Evolutionary conservation across 305 asterid genomes (phyloP).

Genomic region (Salvia sclarea): DNA sequence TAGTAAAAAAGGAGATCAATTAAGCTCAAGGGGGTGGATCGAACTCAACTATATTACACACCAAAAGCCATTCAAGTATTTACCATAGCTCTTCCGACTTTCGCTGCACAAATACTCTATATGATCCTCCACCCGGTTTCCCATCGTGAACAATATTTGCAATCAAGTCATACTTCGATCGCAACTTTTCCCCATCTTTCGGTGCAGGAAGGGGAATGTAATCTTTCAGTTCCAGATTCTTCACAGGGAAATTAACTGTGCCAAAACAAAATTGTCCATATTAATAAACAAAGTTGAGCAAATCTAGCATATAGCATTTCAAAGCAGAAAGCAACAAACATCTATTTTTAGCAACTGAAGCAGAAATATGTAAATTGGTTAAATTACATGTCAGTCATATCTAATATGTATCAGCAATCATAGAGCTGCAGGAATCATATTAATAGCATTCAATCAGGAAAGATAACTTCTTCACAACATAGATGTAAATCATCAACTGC

Average conservation of each 20-base stretch:
- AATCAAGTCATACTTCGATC: slow-evolving; percentile 83
- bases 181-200: slow-evolving; percentile 55
- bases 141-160: slow-evolving; percentile 95
- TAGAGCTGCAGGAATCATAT: background rate
- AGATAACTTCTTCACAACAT: background rate
- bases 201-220: slow-evolving; percentile 86
- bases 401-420: background rate
- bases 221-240: slow-evolving; percentile 93
- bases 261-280: slow-evolving; percentile 8
- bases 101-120: slow-evolving; percentile 91
- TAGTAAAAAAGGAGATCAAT: slow-evolving; percentile 30
- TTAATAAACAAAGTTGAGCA: background rate
- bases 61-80: slow-evolving; percentile 7
- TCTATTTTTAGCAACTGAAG: background rate
- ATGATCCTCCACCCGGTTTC: slow-evolving; percentile 96
- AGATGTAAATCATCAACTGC: background rate
- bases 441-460: background rate
- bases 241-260: slow-evolving; percentile 91
- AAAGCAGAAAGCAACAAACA: background rate
- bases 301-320: background rate
- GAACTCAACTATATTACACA: background rate
- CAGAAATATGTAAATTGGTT: background rate
- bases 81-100: slow-evolving; percentile 95
- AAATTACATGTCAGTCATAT: background rate
- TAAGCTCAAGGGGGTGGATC: background rate